Base-by-base conservation (phyloP, 352 stramenopile species). In the Globisporangium paddicum region DNA sequence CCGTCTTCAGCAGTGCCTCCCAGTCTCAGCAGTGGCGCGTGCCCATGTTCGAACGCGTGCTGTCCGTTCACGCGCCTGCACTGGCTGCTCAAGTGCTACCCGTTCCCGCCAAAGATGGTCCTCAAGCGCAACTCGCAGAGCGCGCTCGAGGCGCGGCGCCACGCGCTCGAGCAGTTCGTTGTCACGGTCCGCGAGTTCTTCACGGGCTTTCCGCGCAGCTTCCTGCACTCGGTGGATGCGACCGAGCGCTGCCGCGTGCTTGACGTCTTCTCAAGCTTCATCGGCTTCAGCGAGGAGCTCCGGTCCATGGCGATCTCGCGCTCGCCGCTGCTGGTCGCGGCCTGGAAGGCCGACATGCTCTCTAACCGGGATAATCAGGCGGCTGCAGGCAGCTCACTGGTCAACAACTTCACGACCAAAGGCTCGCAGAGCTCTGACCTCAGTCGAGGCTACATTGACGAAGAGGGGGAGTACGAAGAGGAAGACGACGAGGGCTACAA, bases 91-190 rank as follows among this genome's bases (percentile, higher is more conserved):
- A 81, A 83, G 51, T 69, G 58, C 23, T 86, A 82, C 53, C 64
- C 66, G 23, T 87, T 87, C 56, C 77, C 77, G 51, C 67, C 75
- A 26, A 81, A 82, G 61, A 62, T 81, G 46, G 44, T 82, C 41
- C 62, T 87, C 25, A 79, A 78, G 58, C 68, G 69, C 26, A 75
- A 58, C 40, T 69, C 69, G 1, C 57, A 69, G 28, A 40, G 64
- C 7, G 58, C 68, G 8, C 45, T 86, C 6, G 72, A 85, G 47
- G 67, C 56, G 21, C 71, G 75, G 10, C 75, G 78, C 9, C 62
- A 64, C 44, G 72, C 64, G 10, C 60, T 86, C n/a, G 78, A 88
- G 58, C 52, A 71, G 2, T 88, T 88, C 50, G 55, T 88, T n/a
- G 23, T 63, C 5, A 64, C 66, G 16, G 44, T 86, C 5, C 64